A percentile compares a stretch with the other conserved stretches of the same genome.
phyloP scores from a whole-genome alignment of 192 early-diverging fungal species.

The Polychytrium aggregatum region DNA sequence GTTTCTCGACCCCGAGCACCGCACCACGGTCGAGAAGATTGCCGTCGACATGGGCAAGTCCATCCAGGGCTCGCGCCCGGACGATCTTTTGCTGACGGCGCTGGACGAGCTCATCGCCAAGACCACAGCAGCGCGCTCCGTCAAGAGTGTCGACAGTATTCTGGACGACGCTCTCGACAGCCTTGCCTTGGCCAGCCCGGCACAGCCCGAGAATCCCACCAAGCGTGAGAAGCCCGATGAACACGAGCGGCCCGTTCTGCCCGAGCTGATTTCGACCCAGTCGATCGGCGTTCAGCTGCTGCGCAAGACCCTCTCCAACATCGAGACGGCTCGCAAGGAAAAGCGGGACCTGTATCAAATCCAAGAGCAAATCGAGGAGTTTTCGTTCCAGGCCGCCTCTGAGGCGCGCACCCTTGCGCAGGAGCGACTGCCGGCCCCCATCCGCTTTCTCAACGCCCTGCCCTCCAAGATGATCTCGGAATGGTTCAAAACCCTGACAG shows the following conservation, averaged over 20 bases:
- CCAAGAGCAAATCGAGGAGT: constrained; percentile 59
- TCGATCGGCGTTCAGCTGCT: constrained; percentile 69
- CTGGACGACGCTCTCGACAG: no score
- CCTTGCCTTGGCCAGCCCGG: constrained; percentile 1
- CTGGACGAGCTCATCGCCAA: constrained; percentile 8
- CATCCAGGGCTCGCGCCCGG: constrained; percentile 3
- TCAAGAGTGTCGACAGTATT: background rate
- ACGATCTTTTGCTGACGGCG: constrained; percentile 17
- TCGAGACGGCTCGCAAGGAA: constrained; percentile 11
- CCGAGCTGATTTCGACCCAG: constrained; percentile 29
- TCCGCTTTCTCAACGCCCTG: constrained; percentile 42
- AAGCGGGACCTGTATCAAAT: no score
- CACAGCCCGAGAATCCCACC: background rate
- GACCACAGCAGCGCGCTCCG: background rate
- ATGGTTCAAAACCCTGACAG: constrained; percentile 66
- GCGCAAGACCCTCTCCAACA: constrained; percentile 50
- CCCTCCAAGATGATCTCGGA: constrained; percentile 32
- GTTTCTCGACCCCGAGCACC: constrained; percentile 15
- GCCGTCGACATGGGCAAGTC: constrained; percentile 12
- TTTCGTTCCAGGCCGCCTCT: constrained; percentile 71
- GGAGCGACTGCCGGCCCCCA: constrained; percentile 34
- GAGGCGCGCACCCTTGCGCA: constrained; percentile 63
- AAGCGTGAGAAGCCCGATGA: constrained; percentile 1
- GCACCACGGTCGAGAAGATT: constrained; percentile 15
- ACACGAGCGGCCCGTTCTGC: constrained; percentile 10